Evolutionary conservation across 2,329 filamentous ascomycete species (phyloP), one percentile per base, ranked within the genome.

Genomic region (Coleophoma cylindrospora): DNA sequence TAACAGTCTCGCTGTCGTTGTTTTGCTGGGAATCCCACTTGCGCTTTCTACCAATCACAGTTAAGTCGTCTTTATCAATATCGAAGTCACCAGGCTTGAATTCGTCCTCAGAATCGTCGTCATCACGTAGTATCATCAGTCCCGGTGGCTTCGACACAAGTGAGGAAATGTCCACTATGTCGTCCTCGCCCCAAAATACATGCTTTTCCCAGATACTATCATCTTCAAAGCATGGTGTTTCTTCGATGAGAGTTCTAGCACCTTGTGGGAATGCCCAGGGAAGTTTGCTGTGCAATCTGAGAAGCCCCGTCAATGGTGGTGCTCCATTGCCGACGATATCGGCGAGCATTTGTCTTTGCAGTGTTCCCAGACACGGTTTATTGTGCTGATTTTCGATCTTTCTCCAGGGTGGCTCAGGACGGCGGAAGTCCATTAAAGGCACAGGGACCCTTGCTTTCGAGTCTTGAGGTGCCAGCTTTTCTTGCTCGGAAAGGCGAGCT

Each of bases 141-240:
- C 73, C 72, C 3, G 71, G 66, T 2, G 65, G 67, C 56, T 79
- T 79, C 71, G 74, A 78, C 3, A 71, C 65, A 21, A 75, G 58
- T 4, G 60, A 59, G 5, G 67, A 65, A 33, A 72, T 71, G 32
- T 71, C 68, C 3, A 72, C 61, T 4, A 64, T 45, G 5, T 51
- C 43, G 19, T 66, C 64, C 1, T 54, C 50, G 3, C 49, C 56
- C 4, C 63, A 46, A 3, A 53, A 58, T 1, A 73, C 36, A 8
- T 77, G 57, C 33, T 69, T 62, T 33, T 68, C 58, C 22, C 56
- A 61, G 5, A 71, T 49, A 0, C 66, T 63, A 4, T 68, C 66
- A 51, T 74, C 68, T 15, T 69, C 68, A 36, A 70, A 65, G 4
- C 74, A 56, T 45, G 72, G 69, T 13, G 72, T 65, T 0, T 68